These are phyloP conservation scores for Lachnellula arida DNA, from an alignment of 2,329 filamentous ascomycete species.

Conservation along the genomic window DNA sequence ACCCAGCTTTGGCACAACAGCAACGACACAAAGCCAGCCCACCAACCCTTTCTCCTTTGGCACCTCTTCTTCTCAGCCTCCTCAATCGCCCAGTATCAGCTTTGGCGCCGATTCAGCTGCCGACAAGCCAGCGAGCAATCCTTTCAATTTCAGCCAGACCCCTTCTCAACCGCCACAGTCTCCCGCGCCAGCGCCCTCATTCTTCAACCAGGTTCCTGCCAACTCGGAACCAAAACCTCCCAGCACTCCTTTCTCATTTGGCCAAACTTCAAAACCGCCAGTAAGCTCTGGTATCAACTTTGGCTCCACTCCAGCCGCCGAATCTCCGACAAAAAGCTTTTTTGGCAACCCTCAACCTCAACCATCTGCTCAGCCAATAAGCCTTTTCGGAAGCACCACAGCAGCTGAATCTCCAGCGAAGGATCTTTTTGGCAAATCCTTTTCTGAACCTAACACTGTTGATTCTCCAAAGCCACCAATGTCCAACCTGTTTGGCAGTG, in stretches of 20 bases:
- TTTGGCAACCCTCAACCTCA: constrained; percentile 12
- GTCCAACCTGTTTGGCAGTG: not conserved
- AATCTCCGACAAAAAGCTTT: not conserved
- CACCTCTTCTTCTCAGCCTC: constrained; percentile 7
- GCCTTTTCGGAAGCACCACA: not conserved
- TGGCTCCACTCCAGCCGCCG: not conserved
- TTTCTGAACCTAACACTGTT: not conserved
- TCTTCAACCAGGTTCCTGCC: not conserved
- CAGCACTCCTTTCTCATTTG: not conserved
- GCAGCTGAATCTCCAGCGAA: not conserved
- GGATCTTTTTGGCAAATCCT: not conserved
- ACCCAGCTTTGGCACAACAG: constrained; percentile 7
- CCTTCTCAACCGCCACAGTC: not conserved
- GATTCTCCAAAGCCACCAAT: not conserved
- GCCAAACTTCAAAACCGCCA: constrained; percentile 4
- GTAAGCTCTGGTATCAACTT: not conserved
- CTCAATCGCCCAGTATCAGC: constrained; percentile 4
- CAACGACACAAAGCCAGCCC: constrained; percentile 1
- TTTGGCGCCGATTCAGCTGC: not conserved
- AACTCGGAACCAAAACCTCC: not conserved
- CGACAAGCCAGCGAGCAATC: constrained; percentile 1
- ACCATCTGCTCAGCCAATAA: constrained; percentile 1
- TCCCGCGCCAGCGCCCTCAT: constrained; percentile 1
- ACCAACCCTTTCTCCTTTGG: constrained; percentile 16
- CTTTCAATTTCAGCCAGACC: constrained; percentile 8